Evolutionary conservation across 139 green algal genomes (phyloP).

Genomic region (Chlorella sp.): DNA sequence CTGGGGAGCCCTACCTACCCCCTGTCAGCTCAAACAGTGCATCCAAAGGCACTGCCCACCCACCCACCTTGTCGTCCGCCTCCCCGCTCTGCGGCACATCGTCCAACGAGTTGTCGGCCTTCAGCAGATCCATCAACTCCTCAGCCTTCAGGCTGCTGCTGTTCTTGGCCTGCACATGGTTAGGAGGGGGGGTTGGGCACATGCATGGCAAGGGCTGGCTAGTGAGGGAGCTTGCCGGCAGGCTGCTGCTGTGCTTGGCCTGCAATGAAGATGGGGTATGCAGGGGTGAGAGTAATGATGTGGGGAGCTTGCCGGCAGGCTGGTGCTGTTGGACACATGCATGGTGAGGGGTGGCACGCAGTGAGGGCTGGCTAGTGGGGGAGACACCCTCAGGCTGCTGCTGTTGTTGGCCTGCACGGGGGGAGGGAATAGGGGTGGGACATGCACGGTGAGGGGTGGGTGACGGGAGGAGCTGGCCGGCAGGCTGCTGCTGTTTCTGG

Average conservation of each 20-base stretch:
- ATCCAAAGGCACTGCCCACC: too few species aligned
- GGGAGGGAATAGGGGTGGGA: neutral
- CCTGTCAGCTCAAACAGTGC: too few species aligned
- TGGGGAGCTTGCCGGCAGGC: too few species aligned
- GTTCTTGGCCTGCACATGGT: neutral
- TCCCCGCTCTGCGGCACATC: constrained; percentile 78
- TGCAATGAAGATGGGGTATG: too few species aligned
- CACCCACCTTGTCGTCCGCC: constrained; percentile 62
- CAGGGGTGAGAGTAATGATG: neutral
- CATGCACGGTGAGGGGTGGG: neutral
- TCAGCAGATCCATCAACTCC: constrained; percentile 86
- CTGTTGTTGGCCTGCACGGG: neutral
- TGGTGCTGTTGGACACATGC: too few species aligned
- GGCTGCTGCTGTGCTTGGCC: too few species aligned
- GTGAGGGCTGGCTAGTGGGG: too few species aligned
- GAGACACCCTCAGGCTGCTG: constrained; percentile 56
- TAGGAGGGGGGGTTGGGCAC: neutral
- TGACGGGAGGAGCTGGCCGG: neutral
- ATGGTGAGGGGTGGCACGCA: neutral
- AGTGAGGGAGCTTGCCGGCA: neutral
- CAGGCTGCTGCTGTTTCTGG: too few species aligned
- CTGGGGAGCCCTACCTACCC: too few species aligned
- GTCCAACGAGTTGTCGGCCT: constrained; percentile 47
- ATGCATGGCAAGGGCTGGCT: neutral
- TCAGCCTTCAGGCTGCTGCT: constrained; percentile 59